Base-by-base conservation (phyloP, 257 asterid genomes). In the Schizonepeta tenuifolia region DNA sequence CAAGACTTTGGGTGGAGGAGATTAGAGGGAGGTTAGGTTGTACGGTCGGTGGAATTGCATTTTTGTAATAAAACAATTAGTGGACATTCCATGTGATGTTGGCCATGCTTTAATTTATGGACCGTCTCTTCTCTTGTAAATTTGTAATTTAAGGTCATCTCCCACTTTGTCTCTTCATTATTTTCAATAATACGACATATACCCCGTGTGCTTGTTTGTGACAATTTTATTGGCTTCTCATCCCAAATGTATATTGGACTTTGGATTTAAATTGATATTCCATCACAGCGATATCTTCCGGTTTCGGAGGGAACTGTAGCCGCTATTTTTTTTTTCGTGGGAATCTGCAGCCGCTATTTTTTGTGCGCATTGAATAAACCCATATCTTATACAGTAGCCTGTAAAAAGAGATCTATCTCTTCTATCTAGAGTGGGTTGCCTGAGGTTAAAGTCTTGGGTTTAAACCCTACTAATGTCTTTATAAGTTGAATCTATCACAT, bases 51-150 rank as follows among this genome's bases (percentile, higher is more conserved):
- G 53, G 53, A 46, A 46, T 8, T 15, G 15, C 9, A 46, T n/a
- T 13, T 46, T 13, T 46, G 18, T 13, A 46, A 49, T 22, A 49
- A n/a, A 50, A 50, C 12, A 17, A 58, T 28, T 58, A 1, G 43
- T 6, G 43, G 79, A 80, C 87, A 83, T 50, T 77, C 70, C 85
- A 83, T 77, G 87, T 83, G 85, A 74, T 56, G 57, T 18, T 22
- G 82, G 56, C 80, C 80, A 70, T 53, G 56, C 66, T 75, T 60
- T 53, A 40, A 68, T 80, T 46, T 66, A 65, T 61, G 63, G 59
- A 24, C 41, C 21, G 75, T 28, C 55, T 58, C 71, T 33, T 43
- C 6, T 43, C 5, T 12, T 38, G 43, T 38, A 38, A 43, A 43
- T 12, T 18, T 64, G 73, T 72, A 72, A 49, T 78, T 65, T 72